Conservation (phyloP, 176 grass and related monocot species). For the Olyra latifolia region DNA sequence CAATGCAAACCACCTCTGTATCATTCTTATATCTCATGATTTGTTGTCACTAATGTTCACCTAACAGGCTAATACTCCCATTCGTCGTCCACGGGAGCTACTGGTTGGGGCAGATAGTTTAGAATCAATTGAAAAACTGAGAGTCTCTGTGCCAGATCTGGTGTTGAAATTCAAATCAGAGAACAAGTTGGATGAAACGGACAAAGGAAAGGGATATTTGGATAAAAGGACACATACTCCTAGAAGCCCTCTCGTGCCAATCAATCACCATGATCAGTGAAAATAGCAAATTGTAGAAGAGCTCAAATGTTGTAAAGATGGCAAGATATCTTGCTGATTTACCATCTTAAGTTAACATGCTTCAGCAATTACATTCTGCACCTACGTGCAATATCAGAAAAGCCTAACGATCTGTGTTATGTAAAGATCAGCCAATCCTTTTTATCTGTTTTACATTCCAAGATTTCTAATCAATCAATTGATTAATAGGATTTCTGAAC, state of each 20-base stretch:
- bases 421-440: neutral
- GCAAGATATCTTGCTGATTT: constrained; percentile 43
- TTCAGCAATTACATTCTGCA: neutral
- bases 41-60: neutral
- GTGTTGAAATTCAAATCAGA: constrained; percentile 49
- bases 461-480: constrained; percentile 5
- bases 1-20: constrained; percentile 6
- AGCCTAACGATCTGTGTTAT: neutral
- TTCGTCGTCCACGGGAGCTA: constrained; percentile 31
- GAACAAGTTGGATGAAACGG: constrained; percentile 38
- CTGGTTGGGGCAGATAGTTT: constrained; percentile 32
- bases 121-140: constrained; percentile 58
- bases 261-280: constrained; percentile 49
- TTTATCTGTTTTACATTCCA: neutral
- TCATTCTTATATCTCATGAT: constrained; percentile 7
- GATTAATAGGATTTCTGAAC: neutral
- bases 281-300: neutral
- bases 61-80: constrained; percentile 65
- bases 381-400: neutral
- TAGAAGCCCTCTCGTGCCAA: constrained; percentile 70
- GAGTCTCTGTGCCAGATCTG: constrained; percentile 52
- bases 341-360: neutral
- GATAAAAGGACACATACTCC: constrained; percentile 37
- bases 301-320: constrained; percentile 30
- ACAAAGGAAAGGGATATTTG: constrained; percentile 39